Evolutionary conservation across 345 rosid genomes (phyloP).

Genomic region (Bruguiera parviflora): DNA sequence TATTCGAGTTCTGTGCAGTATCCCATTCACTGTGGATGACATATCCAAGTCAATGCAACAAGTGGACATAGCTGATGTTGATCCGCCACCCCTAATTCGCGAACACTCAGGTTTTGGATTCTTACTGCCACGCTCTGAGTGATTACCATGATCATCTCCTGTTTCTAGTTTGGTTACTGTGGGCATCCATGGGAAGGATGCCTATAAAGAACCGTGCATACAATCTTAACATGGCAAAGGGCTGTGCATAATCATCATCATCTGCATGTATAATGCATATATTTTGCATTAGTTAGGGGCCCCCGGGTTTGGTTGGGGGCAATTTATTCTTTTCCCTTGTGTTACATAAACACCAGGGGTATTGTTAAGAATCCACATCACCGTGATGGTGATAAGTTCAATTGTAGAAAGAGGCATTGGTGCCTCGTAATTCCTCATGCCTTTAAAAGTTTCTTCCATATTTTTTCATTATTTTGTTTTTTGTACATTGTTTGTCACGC

Average conservation of each 20-base stretch:
- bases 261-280: conserved; percentile 34
- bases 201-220: conserved; percentile 15
- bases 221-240: conserved; percentile 7
- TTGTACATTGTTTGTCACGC: conserved; percentile 11
- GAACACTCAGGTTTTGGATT: conserved; percentile 93
- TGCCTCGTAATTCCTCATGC: conserved; percentile 23
- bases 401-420: conserved; percentile 21
- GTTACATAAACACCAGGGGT: conserved; percentile 43
- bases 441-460: conserved; percentile 17
- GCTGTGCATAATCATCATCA: conserved; percentile 28
- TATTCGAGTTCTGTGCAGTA: conserved; percentile 50
- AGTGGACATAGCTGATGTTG: conserved; percentile 82
- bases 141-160: conserved; percentile 22
- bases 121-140: conserved; percentile 77
- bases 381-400: conserved; percentile 33
- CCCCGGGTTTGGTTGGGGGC: conserved; percentile 24
- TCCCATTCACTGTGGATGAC: conserved; percentile 96
- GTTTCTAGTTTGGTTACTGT: background rate
- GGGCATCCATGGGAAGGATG: background rate
- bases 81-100: conserved; percentile 78
- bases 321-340: conserved; percentile 38
- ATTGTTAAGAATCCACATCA: conserved; percentile 37
- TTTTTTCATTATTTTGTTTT: conserved; percentile 11
- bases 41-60: conserved; percentile 90
- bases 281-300: conserved; percentile 21